A percentile compares a stretch with the other conserved stretches of the same genome.
These are phyloP conservation scores for Pogostemon cablin DNA, from an alignment of 257 asterid species.

Conservation along the genomic window DNA sequence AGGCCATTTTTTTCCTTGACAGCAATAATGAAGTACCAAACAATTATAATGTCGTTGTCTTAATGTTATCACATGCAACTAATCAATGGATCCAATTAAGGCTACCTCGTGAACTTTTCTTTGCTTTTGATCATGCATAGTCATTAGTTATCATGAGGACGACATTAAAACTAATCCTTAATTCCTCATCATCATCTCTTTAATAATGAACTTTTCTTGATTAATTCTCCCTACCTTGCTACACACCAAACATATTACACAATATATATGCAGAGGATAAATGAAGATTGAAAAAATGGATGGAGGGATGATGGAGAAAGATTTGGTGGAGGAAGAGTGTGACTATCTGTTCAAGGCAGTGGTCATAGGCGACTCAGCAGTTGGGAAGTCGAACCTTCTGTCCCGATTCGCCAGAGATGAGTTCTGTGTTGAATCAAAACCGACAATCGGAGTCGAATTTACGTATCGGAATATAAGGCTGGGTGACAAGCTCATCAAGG, in stretches of 20 bases:
- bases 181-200: not conserved
- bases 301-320: constrained; percentile 37
- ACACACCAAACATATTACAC: too few relatives aligned
- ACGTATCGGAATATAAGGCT: constrained; percentile 71
- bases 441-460: constrained; percentile 87
- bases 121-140: constrained; percentile 1
- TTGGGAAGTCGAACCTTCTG: constrained; percentile 76
- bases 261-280: not conserved
- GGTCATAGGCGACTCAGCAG: constrained; percentile 83
- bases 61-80: constrained; percentile 59
- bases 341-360: constrained; percentile 87
- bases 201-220: not conserved
- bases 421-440: constrained; percentile 76
- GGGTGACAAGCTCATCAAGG: constrained; percentile 78
- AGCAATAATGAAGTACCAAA: constrained; percentile 39
- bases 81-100: constrained; percentile 36
- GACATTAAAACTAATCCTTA: constrained; percentile 14
- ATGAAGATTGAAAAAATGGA: not conserved
- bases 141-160: constrained; percentile 17
- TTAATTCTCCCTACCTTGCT: not conserved
- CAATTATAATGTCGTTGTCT: constrained; percentile 49
- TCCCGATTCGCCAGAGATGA: constrained; percentile 72
- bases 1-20: constrained; percentile 22
- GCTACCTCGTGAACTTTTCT: constrained; percentile 38
- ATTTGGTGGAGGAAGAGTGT: constrained; percentile 79